phyloP scores from a whole-genome alignment of 2,329 filamentous ascomycete genomes.

The Penicillium sp. region DNA sequence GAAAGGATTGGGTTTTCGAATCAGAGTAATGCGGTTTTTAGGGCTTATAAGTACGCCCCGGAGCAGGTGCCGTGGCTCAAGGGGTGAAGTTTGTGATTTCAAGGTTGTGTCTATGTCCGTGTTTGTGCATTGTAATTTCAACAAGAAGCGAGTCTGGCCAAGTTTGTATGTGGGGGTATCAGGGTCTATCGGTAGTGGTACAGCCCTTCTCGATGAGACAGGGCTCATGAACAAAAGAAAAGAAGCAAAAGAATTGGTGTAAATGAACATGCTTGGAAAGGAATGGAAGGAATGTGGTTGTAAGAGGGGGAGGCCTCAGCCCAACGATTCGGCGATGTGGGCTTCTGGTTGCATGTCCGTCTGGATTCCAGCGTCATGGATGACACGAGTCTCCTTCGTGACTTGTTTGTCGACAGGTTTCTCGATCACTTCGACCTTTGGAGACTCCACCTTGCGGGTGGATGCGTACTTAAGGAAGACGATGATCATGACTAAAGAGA shows the following conservation, averaged over 20 bases:
- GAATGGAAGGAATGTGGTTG: background rate
- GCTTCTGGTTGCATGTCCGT: conserved; percentile 13
- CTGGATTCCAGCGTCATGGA: conserved; percentile 16
- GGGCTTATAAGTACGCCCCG: conserved; percentile 45
- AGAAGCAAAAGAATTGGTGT: background rate
- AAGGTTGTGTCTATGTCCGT: background rate
- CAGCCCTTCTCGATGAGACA: conserved; percentile 1
- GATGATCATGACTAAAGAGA: conserved; percentile 46
- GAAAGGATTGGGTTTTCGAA: conserved; percentile 40
- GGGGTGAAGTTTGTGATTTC: background rate
- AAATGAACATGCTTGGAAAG: background rate
- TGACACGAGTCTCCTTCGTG: conserved; percentile 24
- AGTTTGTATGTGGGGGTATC: conserved; percentile 10
- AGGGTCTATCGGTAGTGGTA: conserved; percentile 17
- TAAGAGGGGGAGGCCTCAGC: conserved; percentile 15
- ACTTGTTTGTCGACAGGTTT: conserved; percentile 32
- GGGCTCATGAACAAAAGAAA: conserved; percentile 10
- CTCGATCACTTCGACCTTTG: conserved; percentile 33
- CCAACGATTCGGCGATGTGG: conserved; percentile 32
- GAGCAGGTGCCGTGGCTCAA: conserved; percentile 44
- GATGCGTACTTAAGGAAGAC: conserved; percentile 47
- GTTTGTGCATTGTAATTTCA: background rate
- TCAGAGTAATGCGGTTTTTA: conserved; percentile 45
- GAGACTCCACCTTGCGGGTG: conserved; percentile 36
- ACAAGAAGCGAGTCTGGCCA: background rate